Evolutionary conservation across 805 yeast species (phyloP).

Genomic region (Monosporozyma aerobia): DNA sequence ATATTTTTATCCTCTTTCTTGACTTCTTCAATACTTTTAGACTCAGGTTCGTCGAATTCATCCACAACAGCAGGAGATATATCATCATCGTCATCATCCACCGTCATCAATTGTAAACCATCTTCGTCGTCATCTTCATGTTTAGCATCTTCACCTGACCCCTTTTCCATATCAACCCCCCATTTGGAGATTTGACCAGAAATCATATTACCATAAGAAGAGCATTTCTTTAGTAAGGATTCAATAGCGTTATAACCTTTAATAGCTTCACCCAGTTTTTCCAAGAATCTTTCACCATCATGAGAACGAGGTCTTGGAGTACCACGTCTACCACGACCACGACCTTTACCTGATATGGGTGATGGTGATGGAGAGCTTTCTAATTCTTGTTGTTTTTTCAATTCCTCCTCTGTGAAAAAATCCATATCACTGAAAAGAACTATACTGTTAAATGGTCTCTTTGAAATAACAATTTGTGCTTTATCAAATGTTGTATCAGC

Average conservation of each 20-base stretch:
- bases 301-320: conserved; percentile 39
- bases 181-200: conserved; percentile 66
- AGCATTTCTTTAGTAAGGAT: conserved; percentile 77
- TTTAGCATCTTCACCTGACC: conserved; percentile 31
- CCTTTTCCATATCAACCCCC: conserved; percentile 76
- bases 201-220: conserved; percentile 63
- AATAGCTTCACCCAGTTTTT: conserved; percentile 57
- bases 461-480: conserved; percentile 53
- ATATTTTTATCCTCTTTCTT: neutral
- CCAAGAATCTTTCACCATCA: conserved; percentile 67
- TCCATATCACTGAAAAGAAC: conserved; percentile 50
- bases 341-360: conserved; percentile 18
- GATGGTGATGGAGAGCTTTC: neutral
- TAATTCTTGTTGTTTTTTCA: conserved; percentile 15
- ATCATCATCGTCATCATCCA: conserved; percentile 25
- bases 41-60: conserved; percentile 25
- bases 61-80: conserved; percentile 24
- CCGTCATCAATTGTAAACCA: conserved; percentile 10
- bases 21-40: conserved; percentile 1
- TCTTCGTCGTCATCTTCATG: conserved; percentile 11
- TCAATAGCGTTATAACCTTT: conserved; percentile 93
- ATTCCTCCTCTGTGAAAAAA: conserved; percentile 34
- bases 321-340: conserved; percentile 21
- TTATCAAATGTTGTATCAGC: conserved; percentile 58
- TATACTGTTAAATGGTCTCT: conserved; percentile 61